A percentile compares a stretch with the other conserved stretches of the same genome.
phyloP scores from a whole-genome alignment of 208 protist genomes.

The Acanthamoeba healyi region DNA sequence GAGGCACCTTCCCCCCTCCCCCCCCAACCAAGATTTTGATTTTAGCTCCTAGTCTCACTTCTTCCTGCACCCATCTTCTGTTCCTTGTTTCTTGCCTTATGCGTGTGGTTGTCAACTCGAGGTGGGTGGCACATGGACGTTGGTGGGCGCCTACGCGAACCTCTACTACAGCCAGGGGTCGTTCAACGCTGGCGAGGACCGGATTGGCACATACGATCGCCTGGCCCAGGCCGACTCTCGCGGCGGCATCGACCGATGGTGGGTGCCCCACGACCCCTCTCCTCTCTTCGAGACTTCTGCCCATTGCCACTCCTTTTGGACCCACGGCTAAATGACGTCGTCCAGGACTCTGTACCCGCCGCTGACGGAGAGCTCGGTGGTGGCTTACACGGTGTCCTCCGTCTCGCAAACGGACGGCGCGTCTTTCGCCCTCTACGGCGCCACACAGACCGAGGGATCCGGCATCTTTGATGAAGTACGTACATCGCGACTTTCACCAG shows the following conservation, averaged over 20 bases:
- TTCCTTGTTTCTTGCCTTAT: not conserved
- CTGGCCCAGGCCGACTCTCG: not conserved
- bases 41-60: not conserved
- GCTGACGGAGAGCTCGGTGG: not conserved
- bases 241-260: not conserved
- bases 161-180: slow-evolving; percentile 13
- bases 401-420: not conserved
- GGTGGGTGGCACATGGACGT: slow-evolving; percentile 2
- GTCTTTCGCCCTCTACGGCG: slow-evolving; percentile 1
- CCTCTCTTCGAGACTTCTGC: no score
- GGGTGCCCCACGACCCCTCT: not conserved
- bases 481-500: not conserved
- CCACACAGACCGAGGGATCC: not conserved
- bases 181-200: not conserved
- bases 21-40: not conserved
- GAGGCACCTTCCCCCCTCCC: not conserved
- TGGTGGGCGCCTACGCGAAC: not conserved
- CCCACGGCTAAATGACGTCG: no score
- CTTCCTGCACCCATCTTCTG: not conserved
- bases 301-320: no score
- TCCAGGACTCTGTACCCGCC: not conserved
- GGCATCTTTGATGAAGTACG: not conserved
- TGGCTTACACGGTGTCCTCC: not conserved
- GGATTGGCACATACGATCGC: not conserved
- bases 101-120: not conserved